Percentiles rank a stretch among this genome's conserved stretches.
These are phyloP conservation scores for Claviceps cyperi DNA, from an alignment of 2,329 filamentous ascomycete genomes.

Conservation along the genomic window DNA sequence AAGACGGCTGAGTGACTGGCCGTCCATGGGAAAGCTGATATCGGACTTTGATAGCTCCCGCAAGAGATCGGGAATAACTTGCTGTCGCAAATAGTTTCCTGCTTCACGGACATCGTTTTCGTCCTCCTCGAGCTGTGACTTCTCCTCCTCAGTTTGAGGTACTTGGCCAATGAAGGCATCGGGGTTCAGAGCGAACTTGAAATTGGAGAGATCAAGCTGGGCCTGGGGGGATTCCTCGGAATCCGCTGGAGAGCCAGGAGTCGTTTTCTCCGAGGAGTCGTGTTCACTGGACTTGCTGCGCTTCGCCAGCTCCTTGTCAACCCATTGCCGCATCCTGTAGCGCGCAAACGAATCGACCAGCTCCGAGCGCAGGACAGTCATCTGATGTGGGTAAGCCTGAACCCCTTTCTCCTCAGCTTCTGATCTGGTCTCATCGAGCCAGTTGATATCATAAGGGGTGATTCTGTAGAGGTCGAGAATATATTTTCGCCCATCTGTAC, in stretches of 20 bases:
- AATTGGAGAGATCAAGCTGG: slow-evolving; percentile 73
- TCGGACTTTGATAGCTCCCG: slow-evolving; percentile 83
- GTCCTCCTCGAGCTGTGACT: slow-evolving; percentile 65
- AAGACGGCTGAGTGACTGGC: slow-evolving; percentile 73
- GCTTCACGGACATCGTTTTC: slow-evolving; percentile 79
- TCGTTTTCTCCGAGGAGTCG: slow-evolving; percentile 21
- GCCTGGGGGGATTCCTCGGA: slow-evolving; percentile 26
- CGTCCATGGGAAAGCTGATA: slow-evolving; percentile 96
- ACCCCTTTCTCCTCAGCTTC: slow-evolving; percentile 27
- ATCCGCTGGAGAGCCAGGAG: slow-evolving; percentile 22
- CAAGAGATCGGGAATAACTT: slow-evolving; percentile 71
- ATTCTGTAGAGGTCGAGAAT: slow-evolving; percentile 94
- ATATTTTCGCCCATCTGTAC: slow-evolving; percentile 92
- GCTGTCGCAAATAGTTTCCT: slow-evolving; percentile 61
- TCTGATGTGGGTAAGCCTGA: slow-evolving; percentile 73
- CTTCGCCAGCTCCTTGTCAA: slow-evolving; percentile 61
- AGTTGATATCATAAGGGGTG: slow-evolving; percentile 77
- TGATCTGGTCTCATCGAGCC: slow-evolving; percentile 63
- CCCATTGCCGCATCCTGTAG: slow-evolving; percentile 76
- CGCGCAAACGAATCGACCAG: slow-evolving; percentile 77
- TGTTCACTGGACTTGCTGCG: slow-evolving; percentile 27
- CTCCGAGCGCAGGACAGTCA: slow-evolving; percentile 86
- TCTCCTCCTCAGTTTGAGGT: slow-evolving; percentile 83
- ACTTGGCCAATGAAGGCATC: slow-evolving; percentile 89
- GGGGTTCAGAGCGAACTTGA: slow-evolving; percentile 80